phyloP scores from a whole-genome alignment of 129 eudicot genomes.

The Ambrosia artemisiifolia region DNA sequence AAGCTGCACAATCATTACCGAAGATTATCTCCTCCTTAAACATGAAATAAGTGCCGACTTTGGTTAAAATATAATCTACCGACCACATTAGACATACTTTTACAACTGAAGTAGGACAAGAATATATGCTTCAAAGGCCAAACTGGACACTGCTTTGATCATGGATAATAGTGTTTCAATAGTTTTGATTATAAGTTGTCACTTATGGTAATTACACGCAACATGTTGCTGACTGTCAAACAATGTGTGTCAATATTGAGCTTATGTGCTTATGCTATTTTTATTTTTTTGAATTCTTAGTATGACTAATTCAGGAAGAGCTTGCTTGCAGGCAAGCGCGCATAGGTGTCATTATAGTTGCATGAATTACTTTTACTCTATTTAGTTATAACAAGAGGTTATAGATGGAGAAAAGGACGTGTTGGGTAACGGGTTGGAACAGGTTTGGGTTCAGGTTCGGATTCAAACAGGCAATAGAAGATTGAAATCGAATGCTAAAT shows the following conservation, averaged over 20 bases:
- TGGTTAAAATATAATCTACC: background rate
- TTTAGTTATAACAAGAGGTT: too few relatives aligned
- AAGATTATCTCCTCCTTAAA: background rate
- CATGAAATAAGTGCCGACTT: constrained; percentile 11
- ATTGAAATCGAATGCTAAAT: too few relatives aligned
- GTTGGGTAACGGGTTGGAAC: too few relatives aligned
- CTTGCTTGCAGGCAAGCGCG: background rate
- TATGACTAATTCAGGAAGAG: background rate
- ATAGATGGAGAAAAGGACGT: too few relatives aligned
- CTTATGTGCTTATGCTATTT: background rate
- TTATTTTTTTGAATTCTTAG: background rate
- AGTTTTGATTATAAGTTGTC: constrained; percentile 23
- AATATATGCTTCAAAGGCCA: background rate
- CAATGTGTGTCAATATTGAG: constrained; percentile 13
- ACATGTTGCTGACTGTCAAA: background rate
- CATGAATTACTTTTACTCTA: too few relatives aligned
- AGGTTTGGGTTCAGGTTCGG: too few relatives aligned
- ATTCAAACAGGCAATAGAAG: too few relatives aligned
- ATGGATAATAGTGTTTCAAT: constrained; percentile 10
- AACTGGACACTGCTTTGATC: background rate
- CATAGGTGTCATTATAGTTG: too few relatives aligned
- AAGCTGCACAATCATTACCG: background rate
- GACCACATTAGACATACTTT: constrained; percentile 2
- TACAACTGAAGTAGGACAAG: constrained; percentile 2
- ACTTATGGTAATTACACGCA: constrained; percentile 15